Evolutionary conservation across 148 eudicot species (phyloP).

Genomic region (Drosera capensis): DNA sequence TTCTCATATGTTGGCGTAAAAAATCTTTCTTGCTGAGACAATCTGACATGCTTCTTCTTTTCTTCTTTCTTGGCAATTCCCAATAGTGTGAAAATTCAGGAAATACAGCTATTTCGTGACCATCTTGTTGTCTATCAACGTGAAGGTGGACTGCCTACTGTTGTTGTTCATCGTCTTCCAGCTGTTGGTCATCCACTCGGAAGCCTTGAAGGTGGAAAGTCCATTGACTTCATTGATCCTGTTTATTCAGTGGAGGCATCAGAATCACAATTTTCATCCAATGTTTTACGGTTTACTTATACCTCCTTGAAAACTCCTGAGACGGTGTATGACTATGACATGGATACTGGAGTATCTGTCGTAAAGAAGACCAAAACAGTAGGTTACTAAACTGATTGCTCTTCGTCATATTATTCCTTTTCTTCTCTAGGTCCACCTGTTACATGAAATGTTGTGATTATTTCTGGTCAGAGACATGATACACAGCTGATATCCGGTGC

Average conservation of each 20-base stretch:
- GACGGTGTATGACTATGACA: constrained; percentile 77
- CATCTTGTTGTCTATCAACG: constrained; percentile 76
- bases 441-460: neutral
- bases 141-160: constrained; percentile 49
- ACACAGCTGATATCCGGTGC: no score
- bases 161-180: constrained; percentile 59
- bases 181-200: constrained; percentile 49
- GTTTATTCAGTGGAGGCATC: constrained; percentile 41
- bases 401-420: neutral
- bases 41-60: constrained; percentile 9
- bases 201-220: constrained; percentile 42
- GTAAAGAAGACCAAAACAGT: constrained; percentile 69
- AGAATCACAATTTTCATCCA: constrained; percentile 61
- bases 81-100: constrained; percentile 66
- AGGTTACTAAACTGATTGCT: constrained; percentile 10
- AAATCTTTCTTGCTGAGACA: neutral
- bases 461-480: neutral
- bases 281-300: constrained; percentile 53
- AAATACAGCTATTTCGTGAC: constrained; percentile 44
- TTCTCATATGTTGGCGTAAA: no score
- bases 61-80: no score
- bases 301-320: constrained; percentile 82
- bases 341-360: constrained; percentile 61
- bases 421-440: neutral
- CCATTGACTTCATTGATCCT: constrained; percentile 72